phyloP scores from a whole-genome alignment of 2,329 filamentous ascomycete genomes.

The Aureobasidium sp. region DNA sequence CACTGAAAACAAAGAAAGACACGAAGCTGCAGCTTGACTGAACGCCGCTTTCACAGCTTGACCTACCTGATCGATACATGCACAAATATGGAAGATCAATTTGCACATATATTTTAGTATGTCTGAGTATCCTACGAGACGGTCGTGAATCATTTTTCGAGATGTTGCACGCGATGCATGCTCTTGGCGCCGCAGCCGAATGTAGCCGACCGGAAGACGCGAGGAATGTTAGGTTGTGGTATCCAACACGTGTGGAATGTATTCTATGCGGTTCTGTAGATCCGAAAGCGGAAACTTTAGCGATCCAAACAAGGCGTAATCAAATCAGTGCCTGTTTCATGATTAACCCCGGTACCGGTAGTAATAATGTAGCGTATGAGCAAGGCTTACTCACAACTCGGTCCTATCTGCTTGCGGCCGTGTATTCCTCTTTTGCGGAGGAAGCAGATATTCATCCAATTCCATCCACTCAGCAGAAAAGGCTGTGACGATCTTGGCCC shows the following conservation, averaged over 20 bases:
- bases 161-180: not conserved
- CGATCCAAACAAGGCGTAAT: not conserved
- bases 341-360: slow-evolving; percentile 6
- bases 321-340: slow-evolving; percentile 16
- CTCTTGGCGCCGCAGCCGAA: not conserved
- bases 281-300: not conserved
- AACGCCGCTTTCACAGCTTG: not conserved
- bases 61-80: not conserved
- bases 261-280: not conserved
- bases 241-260: slow-evolving; percentile 7
- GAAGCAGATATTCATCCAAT: slow-evolving; percentile 63
- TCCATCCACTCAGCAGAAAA: slow-evolving; percentile 97
- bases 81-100: not conserved
- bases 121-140: not conserved
- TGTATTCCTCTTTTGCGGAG: slow-evolving; percentile 12
- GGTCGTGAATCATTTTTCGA: not conserved
- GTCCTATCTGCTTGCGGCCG: slow-evolving; percentile 6
- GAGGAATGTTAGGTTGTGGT: slow-evolving; percentile 14
- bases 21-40: not conserved
- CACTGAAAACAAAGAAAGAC: not conserved
- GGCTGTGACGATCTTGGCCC: slow-evolving; percentile 83
- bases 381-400: slow-evolving; percentile 25
- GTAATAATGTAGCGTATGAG: not conserved
- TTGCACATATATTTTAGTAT: not conserved
- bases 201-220: not conserved